Evolutionary conservation across 2,329 filamentous ascomycete species (phyloP), one percentile per base, ranked within the genome.

Genomic region (Aspergillus pseudoviridinutans): DNA sequence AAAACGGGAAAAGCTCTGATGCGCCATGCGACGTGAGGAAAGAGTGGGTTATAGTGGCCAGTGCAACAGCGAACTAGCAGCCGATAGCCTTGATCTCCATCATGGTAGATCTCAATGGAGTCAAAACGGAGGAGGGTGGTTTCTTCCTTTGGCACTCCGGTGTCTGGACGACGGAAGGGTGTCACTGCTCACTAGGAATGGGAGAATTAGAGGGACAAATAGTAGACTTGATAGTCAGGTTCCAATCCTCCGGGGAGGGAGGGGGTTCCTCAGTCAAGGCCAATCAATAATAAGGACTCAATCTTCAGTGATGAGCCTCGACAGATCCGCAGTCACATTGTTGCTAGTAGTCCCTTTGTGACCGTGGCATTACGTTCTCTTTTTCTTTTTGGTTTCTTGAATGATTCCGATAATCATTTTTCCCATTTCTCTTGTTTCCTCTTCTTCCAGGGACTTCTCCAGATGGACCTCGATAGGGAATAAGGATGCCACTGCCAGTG

Each of bases 61-160:
- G 64, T 71, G 69, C 68, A 64, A 65, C 49, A 44, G 41, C 42
- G 60, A 67, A 67, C 66, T 72, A 72, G 68, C 66, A 67, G 60
- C 65, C 67, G 68, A 71, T 73, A 71, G 69, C 71, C 62, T 65
- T 68, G 70, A 71, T 71, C 68, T 70, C 63, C 67, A 61, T 67
- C 61, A 67, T 61, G 59, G 68, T 63, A 69, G 69, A 72, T 73
- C 70, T 64, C 58, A 32, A 47, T 47, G 44, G 20, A 17, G 44
- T 7, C 24, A 47, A 47, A 22, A 46, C 10, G 22, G 42, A 46
- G 42, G 42, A 24, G 59, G 59, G 58, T n/a, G 55, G 29, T 35
- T 29, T 27, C 51, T 55, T 53, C 50, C 49, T 59, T 52, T 51
- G 10, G 46, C 8, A 10, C 41, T 54, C 50, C 46, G 54, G 24